These are phyloP conservation scores for Colletotrichum kahawae DNA, from an alignment of 2,329 filamentous ascomycete species.

Conservation along the genomic window DNA sequence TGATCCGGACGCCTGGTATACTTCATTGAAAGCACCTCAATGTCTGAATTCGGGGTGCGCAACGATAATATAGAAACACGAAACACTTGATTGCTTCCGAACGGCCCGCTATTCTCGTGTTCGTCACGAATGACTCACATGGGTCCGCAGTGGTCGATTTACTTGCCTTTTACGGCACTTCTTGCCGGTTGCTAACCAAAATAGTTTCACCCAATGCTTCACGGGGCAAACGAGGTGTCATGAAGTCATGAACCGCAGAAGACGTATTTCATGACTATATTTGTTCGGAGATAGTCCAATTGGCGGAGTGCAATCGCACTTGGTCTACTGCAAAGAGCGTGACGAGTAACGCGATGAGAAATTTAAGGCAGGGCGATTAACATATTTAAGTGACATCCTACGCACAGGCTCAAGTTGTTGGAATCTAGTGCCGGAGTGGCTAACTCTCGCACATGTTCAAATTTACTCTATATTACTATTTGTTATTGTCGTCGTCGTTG, in stretches of 20 bases:
- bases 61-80: not conserved
- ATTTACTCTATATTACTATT: too few relatives aligned
- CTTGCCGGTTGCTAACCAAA: not conserved
- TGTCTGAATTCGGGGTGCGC: not conserved
- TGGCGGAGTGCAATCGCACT: not conserved
- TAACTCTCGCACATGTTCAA: too few relatives aligned
- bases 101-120: not conserved
- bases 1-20: not conserved
- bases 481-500: too few relatives aligned
- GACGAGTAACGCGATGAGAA: not conserved
- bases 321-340: not conserved
- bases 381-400: not conserved
- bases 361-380: not conserved
- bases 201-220: not conserved
- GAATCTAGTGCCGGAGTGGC: not conserved
- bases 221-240: not conserved
- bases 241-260: not conserved
- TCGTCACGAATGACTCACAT: not conserved
- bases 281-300: not conserved
- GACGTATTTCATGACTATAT: not conserved
- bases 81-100: not conserved
- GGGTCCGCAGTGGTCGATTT: not conserved
- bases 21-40: not conserved
- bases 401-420: not conserved
- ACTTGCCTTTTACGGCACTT: not conserved